Evolutionary conservation across 164 flowering plant genomes (phyloP).

Genomic region (Stephania yunnanensis): DNA sequence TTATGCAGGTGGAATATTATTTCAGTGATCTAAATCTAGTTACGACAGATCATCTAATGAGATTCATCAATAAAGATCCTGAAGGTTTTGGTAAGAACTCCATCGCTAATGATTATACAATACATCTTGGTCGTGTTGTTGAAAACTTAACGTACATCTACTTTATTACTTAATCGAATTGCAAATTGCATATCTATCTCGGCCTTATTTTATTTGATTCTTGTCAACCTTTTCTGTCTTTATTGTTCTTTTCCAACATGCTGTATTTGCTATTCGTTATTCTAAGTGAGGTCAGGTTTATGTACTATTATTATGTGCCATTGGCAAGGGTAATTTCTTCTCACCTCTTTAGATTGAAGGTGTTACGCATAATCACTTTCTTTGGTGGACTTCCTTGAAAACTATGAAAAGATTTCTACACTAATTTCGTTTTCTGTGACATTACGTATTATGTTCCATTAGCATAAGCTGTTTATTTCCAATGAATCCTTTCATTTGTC

Average conservation of each 20-base stretch:
- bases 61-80: conserved; percentile 79
- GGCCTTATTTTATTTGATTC: too few relatives aligned
- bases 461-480: too few relatives aligned
- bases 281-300: background rate
- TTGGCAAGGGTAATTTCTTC: too few relatives aligned
- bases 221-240: background rate
- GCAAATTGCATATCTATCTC: background rate
- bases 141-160: background rate
- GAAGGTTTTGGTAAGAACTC: conserved; percentile 76
- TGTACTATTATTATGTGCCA: background rate
- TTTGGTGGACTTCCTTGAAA: too few relatives aligned
- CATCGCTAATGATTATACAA: background rate
- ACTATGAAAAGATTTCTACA: too few relatives aligned
- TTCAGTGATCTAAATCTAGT: conserved; percentile 94
- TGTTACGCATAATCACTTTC: too few relatives aligned
- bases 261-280: background rate
- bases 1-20: conserved; percentile 86
- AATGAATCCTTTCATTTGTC: too few relatives aligned
- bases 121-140: background rate
- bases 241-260: background rate
- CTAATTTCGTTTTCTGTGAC: too few relatives aligned
- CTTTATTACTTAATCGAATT: background rate
- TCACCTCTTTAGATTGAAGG: too few relatives aligned
- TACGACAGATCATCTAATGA: conserved; percentile 85
- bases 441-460: too few relatives aligned